Base-by-base conservation (phyloP, 1,284 basidiomycete species). In the Agroathelia rolfsii region DNA sequence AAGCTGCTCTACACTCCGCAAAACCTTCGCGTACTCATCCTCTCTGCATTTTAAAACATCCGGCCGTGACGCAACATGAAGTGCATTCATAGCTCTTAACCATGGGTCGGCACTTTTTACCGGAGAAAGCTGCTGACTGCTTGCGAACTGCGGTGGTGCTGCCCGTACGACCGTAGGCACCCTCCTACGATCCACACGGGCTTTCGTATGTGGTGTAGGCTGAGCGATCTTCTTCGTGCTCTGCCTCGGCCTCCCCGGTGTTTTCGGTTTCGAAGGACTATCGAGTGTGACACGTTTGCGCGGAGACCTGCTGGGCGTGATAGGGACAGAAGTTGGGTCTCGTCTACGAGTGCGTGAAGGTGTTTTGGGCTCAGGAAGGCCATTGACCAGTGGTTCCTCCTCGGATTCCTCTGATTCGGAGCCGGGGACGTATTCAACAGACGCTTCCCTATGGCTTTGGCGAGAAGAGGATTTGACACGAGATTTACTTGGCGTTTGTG, bases 11-110 rank as follows among this genome's bases (percentile, higher is more conserved):
- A 97, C 80, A 27, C 76, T 75, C 13, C 72, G 63, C 47, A 94
- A 54, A 23, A 97, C 79, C 33, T 76, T 69, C 16, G 69, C 67
- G 51, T 86, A 95, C 57, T 97, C 90, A 25, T 80, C 76, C 38
- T 93, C 87, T 30, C 95, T 65, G 55, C 94, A 96, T 1, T 92
- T 92, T 25, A 98, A 60, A 24, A 76, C 70, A 41, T 94, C 88
- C 1, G 95, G 94, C 4, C 94, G 78, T 28, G 88, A 84, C 2
- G 88, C 89, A 7, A 98, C 94, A 52, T 98, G 95, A 28, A 98
- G 57, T 5, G 89, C 72, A 47, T 89, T 78, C 74, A 92, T 82
- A 4, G 86, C 81, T 9, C 87, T 68, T 35, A 87, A 54, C 72
- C 83, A 92, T 1, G 87, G 79, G 45, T 94, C 83, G 21, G 61